A percentile compares a stretch with the other conserved stretches of the same genome.
Evolutionary conservation across 495 filamentous ascomycete genomes (phyloP).

Genomic region (Penicillium lagena): DNA sequence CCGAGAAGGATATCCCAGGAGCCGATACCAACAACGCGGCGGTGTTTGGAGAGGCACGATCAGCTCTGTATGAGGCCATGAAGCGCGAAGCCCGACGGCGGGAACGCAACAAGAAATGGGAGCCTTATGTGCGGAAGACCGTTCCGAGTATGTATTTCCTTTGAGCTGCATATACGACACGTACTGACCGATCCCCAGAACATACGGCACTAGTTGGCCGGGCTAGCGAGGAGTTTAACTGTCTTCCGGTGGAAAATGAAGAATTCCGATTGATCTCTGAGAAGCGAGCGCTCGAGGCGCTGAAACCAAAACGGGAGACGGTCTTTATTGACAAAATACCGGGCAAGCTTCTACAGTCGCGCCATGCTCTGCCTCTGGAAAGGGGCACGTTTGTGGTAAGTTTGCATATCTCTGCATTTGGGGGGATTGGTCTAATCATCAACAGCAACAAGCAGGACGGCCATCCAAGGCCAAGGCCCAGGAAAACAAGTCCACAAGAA

Average conservation of each 20-base stretch:
- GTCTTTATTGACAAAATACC: constrained; percentile 36
- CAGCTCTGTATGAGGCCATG: constrained; percentile 39
- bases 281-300: constrained; percentile 52
- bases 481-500: constrained; percentile 78
- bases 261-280: constrained; percentile 61
- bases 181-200: constrained; percentile 40
- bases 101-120: constrained; percentile 53
- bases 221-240: constrained; percentile 70
- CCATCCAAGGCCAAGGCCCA: constrained; percentile 39
- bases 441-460: constrained; percentile 30
- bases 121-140: constrained; percentile 67
- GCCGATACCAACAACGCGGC: constrained; percentile 32
- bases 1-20: constrained; percentile 23
- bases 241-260: constrained; percentile 66
- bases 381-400: constrained; percentile 38
- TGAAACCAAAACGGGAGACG: constrained; percentile 53
- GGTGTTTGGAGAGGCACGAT: constrained; percentile 38
- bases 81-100: constrained; percentile 41
- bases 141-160: constrained; percentile 61
- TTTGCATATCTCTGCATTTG: not conserved
- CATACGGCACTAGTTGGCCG: constrained; percentile 71
- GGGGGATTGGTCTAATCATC: not conserved
- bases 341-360: constrained; percentile 29
- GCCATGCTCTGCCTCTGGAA: constrained; percentile 29
- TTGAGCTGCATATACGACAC: too few species aligned